Base-by-base conservation (phyloP, 345 rosid species). In the Populus pruinosa region DNA sequence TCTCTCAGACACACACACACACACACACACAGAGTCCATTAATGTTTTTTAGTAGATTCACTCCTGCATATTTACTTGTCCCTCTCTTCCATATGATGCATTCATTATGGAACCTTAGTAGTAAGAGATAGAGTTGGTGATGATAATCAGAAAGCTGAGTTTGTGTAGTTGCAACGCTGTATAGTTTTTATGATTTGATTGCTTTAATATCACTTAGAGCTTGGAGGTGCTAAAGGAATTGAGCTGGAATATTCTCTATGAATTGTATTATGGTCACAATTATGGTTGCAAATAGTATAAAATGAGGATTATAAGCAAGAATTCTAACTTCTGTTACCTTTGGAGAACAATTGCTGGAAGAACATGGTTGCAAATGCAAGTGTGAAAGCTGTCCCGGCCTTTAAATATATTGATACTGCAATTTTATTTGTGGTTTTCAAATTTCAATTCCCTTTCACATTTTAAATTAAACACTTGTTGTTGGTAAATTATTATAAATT, bases 401-500 rank as follows among this genome's bases (percentile, higher is more conserved):
- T 73, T 55, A n/a, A 71, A 3, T 5, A 62, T 31, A 73, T 9
- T 38, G 41, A 49, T 53, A 72, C 0, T 33, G 21, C 2, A 43
- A 64, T 17, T 72, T 27, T 17, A 72, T 50, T 50, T 16, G 35
- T 64, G 21, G 21, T 41, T 44, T 44, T 56, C 67, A 62, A 56
- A 63, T 53, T 38, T 35, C 31, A 6, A 64, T 67, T 67, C 49
- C 59, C 8, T 59, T 73, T 29, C 33, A 35, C 29, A 43, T 49
- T 41, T 64, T 49, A 13, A 61, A 43, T 72, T 73, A 36, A 31
- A 39, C 20, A 18, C 20, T 68, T 64, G 27, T 64, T 23, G 43
- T 80, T 43, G 20, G n/a, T 73, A 62, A 67, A 11, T 63, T 65
- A 59, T 50, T 75, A 43, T 17, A 2, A 65, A 47, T 18, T 69